Evolutionary conservation across 805 yeast genomes (phyloP), one percentile per base, ranked within the genome.

Genomic region (Candida pseudoglaebosa): DNA sequence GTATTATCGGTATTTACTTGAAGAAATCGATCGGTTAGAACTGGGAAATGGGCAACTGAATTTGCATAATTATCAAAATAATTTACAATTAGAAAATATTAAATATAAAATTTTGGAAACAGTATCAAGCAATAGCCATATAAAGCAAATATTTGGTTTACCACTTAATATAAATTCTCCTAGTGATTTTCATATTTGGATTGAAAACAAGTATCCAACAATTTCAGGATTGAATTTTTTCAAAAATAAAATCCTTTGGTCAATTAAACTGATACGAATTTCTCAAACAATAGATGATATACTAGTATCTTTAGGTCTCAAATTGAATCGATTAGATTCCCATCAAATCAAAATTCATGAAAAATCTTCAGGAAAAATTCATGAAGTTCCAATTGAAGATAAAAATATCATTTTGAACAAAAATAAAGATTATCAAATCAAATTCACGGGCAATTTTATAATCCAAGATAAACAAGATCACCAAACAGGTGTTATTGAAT

Each of bases 171-270:
- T 59, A 8, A 41, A 24, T 12, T 10, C 31, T 10, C 29, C 45
- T 4, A 29, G 39, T 1, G 32, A 43, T 7, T 53, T 61, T 30
- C 39, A 49, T 5, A 52, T 63, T 2, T 63, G 70, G 69, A 38
- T 62, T 8, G 62, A 64, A 40, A 47, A 55, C 13, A 50, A 47
- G 18, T 42, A 46, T 33, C 58, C 65, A 4, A 52, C 61, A 3
- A 39, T 65, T 1, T 59, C 63, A 5, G 71, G 71, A 0, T 34
- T 59, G 12, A 44, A 46, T 28, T 35, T 63, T 9, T 9, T 13
- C 18, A 28, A 36, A 2, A 12, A 50, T 2, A 33, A 19, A 15
- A 31, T 48, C 16, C 24, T 24, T 1, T 65, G 71, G 71, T 28
- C 36, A 9, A 47, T 65, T 16, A 57, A 57, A 38, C 61, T 55